Evolutionary conservation across 495 filamentous ascomycete species (phyloP).

Genomic region (Talaromyces ruber): DNA sequence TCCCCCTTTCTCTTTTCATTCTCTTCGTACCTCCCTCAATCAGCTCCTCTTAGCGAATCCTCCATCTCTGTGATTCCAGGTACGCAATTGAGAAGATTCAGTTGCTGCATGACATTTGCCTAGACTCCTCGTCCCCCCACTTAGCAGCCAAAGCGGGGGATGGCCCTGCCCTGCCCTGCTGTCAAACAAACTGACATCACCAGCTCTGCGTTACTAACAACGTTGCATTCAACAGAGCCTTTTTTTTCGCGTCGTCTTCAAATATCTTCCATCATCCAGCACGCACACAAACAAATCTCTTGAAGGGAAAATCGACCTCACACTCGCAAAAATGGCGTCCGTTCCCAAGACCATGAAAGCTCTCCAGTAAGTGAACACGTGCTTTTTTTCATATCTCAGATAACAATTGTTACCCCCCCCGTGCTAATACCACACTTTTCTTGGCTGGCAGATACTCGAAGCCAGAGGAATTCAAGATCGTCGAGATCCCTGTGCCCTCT

Average conservation of each 20-base stretch:
- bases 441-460: slow-evolving; percentile 45
- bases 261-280: neutral
- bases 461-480: slow-evolving; percentile 48
- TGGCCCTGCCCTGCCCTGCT: neutral
- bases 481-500: slow-evolving; percentile 51
- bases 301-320: neutral
- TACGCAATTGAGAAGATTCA: neutral
- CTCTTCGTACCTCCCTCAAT: too few relatives aligned
- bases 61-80: neutral
- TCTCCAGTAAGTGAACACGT: slow-evolving; percentile 30
- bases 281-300: neutral
- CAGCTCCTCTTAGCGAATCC: neutral
- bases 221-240: neutral
- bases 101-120: neutral
- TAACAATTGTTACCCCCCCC: neutral
- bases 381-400: neutral
- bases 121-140: neutral
- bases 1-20: neutral
- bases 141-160: neutral
- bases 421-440: neutral
- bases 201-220: neutral
- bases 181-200: neutral
- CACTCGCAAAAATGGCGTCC: slow-evolving; percentile 1
- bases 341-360: slow-evolving; percentile 55
- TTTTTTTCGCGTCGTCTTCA: neutral